Conservation (phyloP, 1,139 yeast genomes). For the Saccharomyces pastorianus region DNA sequence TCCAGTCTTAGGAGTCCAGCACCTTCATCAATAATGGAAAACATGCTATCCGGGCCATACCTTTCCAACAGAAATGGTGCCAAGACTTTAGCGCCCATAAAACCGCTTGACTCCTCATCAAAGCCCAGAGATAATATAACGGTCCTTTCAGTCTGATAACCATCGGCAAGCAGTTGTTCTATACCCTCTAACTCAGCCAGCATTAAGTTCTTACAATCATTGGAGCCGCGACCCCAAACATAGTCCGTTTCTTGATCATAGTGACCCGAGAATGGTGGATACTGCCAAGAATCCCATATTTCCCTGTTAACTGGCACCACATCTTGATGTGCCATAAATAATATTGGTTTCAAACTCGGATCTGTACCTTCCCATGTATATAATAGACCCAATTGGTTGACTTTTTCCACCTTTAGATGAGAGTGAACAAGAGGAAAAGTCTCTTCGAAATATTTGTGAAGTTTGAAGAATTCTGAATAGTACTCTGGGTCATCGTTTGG, state of each 20-base stretch:
- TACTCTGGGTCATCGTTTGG: constrained; percentile 35
- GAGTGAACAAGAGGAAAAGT: constrained; percentile 55
- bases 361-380: constrained; percentile 60
- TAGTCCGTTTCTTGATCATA: constrained; percentile 45
- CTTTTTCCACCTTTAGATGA: constrained; percentile 43
- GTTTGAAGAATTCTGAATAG: constrained; percentile 28
- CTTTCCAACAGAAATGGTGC: constrained; percentile 38
- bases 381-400: constrained; percentile 61
- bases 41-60: constrained; percentile 50
- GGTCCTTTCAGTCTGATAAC: constrained; percentile 47
- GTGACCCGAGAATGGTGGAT: constrained; percentile 63
- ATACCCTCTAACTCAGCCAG: constrained; percentile 52
- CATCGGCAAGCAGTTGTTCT: constrained; percentile 41
- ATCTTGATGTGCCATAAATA: constrained; percentile 74
- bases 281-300: constrained; percentile 52
- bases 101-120: constrained; percentile 65
- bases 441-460: constrained; percentile 47
- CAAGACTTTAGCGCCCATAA: constrained; percentile 47
- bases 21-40: constrained; percentile 62
- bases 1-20: constrained; percentile 34
- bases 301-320: constrained; percentile 70
- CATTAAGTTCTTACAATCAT: constrained; percentile 55
- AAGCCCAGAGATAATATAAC: constrained; percentile 56
- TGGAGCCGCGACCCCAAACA: constrained; percentile 59
- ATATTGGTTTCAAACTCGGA: constrained; percentile 47